Percentiles rank a stretch among this genome's conserved stretches.
Conservation (phyloP, 2,329 filamentous ascomycete species). For the Apiospora pterosperma region DNA sequence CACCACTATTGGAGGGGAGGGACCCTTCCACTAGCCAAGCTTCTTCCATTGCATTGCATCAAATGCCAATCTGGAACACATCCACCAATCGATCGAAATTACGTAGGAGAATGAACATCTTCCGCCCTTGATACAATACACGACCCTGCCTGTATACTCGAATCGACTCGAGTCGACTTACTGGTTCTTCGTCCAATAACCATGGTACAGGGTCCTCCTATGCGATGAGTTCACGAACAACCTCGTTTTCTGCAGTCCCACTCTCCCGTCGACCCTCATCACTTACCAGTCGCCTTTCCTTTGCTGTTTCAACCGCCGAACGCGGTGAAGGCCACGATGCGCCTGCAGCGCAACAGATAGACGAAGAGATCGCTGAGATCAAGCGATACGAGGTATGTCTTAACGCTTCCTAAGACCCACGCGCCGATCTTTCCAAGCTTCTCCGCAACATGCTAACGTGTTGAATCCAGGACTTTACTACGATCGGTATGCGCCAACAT, state of each 20-base stretch:
- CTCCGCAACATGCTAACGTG: conserved; percentile 5
- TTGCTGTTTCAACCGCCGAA: conserved; percentile 63
- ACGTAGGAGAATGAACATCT: background rate
- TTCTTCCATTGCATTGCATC: background rate
- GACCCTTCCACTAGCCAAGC: background rate
- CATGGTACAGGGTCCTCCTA: conserved; percentile 34
- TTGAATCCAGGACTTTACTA: conserved; percentile 75
- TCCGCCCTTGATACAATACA: background rate
- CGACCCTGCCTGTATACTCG: background rate
- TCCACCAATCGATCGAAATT: background rate
- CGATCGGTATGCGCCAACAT: conserved; percentile 60
- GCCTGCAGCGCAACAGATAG: conserved; percentile 67
- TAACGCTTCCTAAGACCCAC: background rate
- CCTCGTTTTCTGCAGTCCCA: conserved; percentile 50
- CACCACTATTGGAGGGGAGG: background rate
- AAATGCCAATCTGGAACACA: background rate
- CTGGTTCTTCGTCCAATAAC: conserved; percentile 13
- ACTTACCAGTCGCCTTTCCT: conserved; percentile 63
- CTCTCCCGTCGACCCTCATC: conserved; percentile 46
- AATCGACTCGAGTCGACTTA: background rate
- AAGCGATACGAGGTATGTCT: conserved; percentile 80
- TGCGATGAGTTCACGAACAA: conserved; percentile 49
- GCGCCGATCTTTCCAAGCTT: background rate
- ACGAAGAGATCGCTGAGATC: conserved; percentile 95
- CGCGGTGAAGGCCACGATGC: conserved; percentile 52